These are phyloP conservation scores for Rhodamnia argentea DNA, from an alignment of 345 rosid species.

Conservation along the genomic window DNA sequence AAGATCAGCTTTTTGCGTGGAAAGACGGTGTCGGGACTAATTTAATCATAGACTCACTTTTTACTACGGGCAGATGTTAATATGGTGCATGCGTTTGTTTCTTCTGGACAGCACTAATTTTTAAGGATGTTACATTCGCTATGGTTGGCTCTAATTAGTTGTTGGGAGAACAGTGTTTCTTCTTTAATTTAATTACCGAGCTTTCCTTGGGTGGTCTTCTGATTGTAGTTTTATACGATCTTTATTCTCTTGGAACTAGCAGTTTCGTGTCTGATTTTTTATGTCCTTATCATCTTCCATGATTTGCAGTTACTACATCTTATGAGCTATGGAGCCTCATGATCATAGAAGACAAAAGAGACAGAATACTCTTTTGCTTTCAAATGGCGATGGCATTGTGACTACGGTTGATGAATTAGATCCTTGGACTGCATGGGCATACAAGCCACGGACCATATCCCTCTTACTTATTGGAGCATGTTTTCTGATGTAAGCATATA, in stretches of 20 bases:
- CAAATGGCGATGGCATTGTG: conserved; percentile 38
- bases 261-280: neutral
- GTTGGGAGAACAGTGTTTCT: neutral
- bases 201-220: neutral
- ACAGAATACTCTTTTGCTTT: conserved; percentile 34
- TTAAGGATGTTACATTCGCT: neutral
- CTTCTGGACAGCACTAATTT: neutral
- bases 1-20: neutral
- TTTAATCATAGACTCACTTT: neutral
- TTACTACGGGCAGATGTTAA: neutral
- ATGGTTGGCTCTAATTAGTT: neutral
- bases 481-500: conserved; percentile 61
- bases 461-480: conserved; percentile 89
- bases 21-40: neutral
- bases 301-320: conserved; percentile 16
- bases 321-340: conserved; percentile 44
- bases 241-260: neutral
- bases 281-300: neutral
- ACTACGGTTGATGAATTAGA: conserved; percentile 52
- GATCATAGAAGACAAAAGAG: conserved; percentile 44
- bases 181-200: neutral
- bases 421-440: conserved; percentile 99
- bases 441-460: conserved; percentile 88
- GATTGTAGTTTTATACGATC: neutral
- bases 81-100: neutral